phyloP scores from a whole-genome alignment of 371 early-diverging fungal genomes.

The Aphelidium insulamus region DNA sequence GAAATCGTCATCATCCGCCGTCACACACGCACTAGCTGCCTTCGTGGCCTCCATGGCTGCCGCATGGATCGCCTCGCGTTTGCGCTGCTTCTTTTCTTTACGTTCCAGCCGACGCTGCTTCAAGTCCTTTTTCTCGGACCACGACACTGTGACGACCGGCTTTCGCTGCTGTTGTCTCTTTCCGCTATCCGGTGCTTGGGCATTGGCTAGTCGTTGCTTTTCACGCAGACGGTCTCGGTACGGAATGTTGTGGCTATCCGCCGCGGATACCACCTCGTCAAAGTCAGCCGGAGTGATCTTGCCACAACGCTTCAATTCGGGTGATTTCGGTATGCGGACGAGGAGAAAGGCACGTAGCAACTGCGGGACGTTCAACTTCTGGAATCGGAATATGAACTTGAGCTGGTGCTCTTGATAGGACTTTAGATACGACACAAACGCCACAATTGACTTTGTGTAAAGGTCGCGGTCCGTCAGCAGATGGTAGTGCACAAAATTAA shows the following conservation, averaged over 20 bases:
- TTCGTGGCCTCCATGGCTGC: slow-evolving; percentile 6
- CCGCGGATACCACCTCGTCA: too few species aligned
- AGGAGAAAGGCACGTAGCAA: slow-evolving; percentile 56
- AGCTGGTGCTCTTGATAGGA: slow-evolving; percentile 84
- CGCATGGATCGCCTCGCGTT: slow-evolving; percentile 16
- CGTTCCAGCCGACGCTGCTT: slow-evolving; percentile 37
- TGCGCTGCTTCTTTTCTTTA: slow-evolving; percentile 36
- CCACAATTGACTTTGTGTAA: slow-evolving; percentile 38
- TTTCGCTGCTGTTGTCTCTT: slow-evolving; percentile 9
- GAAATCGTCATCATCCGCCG: neutral
- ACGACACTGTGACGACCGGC: slow-evolving; percentile 17
- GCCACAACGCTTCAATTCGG: slow-evolving; percentile 69
- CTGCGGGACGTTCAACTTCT: slow-evolving; percentile 47
- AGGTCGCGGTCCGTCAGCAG: slow-evolving; percentile 45
- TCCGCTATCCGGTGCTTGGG: slow-evolving; percentile 6
- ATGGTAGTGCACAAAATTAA: slow-evolving; percentile 16
- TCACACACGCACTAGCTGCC: slow-evolving; percentile 9
- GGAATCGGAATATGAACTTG: slow-evolving; percentile 65
- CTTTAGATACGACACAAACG: slow-evolving; percentile 74
- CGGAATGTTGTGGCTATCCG: slow-evolving; percentile 12
- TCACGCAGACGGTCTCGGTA: slow-evolving; percentile 51
- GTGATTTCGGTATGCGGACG: slow-evolving; percentile 70
- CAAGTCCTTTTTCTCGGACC: slow-evolving; percentile 46
- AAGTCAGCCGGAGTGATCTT: too few species aligned
- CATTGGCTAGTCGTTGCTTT: slow-evolving; percentile 22